Conservation (phyloP, 1,284 basidiomycete species). For the Schizophyllum amplum region DNA sequence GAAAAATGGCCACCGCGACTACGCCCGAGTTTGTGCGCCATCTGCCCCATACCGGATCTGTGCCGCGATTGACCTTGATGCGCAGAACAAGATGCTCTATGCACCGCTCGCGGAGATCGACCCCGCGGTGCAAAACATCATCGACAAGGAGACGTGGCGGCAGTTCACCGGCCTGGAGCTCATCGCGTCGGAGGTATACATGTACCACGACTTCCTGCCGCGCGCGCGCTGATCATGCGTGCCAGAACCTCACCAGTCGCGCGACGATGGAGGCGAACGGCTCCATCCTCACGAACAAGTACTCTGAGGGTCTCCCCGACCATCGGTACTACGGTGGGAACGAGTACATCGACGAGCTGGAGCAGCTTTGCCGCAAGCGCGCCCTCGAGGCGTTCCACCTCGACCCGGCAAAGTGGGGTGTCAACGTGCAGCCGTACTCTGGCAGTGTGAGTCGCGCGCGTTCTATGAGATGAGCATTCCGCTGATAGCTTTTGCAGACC, state of each 20-base stretch:
- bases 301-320: slow-evolving; percentile 91
- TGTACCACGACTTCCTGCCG: too few species aligned
- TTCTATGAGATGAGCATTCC: slow-evolving; percentile 4
- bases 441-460: slow-evolving; percentile 57
- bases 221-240: slow-evolving; percentile 3
- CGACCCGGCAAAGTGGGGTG: slow-evolving; percentile 91
- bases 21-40: slow-evolving; percentile 55
- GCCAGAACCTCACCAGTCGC: slow-evolving; percentile 86
- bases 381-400: slow-evolving; percentile 96
- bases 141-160: slow-evolving; percentile 98
- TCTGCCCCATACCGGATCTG: neutral
- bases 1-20: slow-evolving; percentile 49
- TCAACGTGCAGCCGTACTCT: slow-evolving; percentile 99
- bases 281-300: slow-evolving; percentile 98
- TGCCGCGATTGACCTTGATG: slow-evolving; percentile 5
- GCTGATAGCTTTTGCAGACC: slow-evolving; percentile 37
- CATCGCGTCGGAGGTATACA: slow-evolving; percentile 84
- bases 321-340: slow-evolving; percentile 98
- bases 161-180: slow-evolving; percentile 98
- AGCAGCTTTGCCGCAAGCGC: slow-evolving; percentile 91
- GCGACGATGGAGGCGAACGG: slow-evolving; percentile 98
- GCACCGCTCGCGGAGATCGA: slow-evolving; percentile 83
- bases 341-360: slow-evolving; percentile 96
- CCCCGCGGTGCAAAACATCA: slow-evolving; percentile 93
- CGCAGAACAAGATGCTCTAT: slow-evolving; percentile 89